These are phyloP conservation scores for Setaria viridis DNA, from an alignment of 202 grass and related monocot species.

Conservation along the genomic window DNA sequence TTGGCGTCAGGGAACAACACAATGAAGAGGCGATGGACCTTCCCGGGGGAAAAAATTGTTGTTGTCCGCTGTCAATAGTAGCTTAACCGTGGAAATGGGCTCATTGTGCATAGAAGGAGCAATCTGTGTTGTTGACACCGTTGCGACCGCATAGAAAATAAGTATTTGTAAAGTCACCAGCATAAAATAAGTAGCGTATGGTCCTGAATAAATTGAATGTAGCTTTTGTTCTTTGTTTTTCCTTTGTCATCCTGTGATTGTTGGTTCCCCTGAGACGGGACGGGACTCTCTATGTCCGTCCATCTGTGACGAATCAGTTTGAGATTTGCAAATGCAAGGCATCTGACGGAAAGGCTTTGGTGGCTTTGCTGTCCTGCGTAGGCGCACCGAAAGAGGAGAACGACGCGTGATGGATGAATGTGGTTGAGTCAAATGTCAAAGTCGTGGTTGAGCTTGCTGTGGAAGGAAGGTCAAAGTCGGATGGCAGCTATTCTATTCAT, in stretches of 20 bases:
- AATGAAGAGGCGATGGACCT: conserved; percentile 16
- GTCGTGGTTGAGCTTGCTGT: no score
- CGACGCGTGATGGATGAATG: no score
- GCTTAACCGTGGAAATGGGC: conserved; percentile 28
- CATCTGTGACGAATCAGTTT: no score
- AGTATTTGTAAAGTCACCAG: neutral
- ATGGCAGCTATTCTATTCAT: no score
- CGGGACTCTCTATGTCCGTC: no score
- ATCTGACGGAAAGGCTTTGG: no score
- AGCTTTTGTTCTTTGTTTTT: neutral
- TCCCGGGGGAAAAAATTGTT: neutral
- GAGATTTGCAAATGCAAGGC: no score
- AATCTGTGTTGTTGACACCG: conserved; percentile 12
- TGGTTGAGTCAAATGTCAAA: no score
- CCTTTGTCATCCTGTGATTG: neutral
- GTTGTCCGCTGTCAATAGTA: conserved; percentile 2
- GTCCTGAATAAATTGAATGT: conserved; percentile 19
- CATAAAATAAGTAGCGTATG: neutral
- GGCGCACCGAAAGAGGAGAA: no score
- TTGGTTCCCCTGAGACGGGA: neutral
- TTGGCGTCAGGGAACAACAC: neutral
- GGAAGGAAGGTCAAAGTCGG: no score
- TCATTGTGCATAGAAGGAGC: neutral
- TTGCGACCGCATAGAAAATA: neutral
- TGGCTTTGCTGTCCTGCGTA: no score